These are phyloP conservation scores for Boletus subcaerulescens DNA, from an alignment of 768 basidiomycete species.

Conservation along the genomic window DNA sequence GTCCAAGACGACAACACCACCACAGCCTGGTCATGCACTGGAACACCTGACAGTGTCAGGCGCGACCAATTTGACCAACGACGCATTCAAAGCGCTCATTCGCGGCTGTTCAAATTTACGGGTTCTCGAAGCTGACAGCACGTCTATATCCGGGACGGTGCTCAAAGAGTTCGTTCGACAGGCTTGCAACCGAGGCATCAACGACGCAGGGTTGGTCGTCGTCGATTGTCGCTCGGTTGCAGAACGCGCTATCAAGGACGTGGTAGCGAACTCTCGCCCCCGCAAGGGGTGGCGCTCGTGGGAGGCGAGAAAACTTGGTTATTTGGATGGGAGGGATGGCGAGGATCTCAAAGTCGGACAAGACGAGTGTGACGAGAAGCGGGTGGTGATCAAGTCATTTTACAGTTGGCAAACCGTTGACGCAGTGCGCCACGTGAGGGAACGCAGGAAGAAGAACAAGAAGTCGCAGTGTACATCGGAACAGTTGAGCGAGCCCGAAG, in stretches of 20 bases:
- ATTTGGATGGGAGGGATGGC: slow-evolving; percentile 66
- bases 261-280: slow-evolving; percentile 57
- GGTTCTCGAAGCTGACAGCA: slow-evolving; percentile 77
- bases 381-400: slow-evolving; percentile 80
- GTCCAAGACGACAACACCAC: slow-evolving; percentile 19
- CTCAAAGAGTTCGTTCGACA: slow-evolving; percentile 66
- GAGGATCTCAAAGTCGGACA: slow-evolving; percentile 67
- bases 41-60: slow-evolving; percentile 72
- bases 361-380: slow-evolving; percentile 74
- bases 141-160: slow-evolving; percentile 59
- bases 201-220: slow-evolving; percentile 58
- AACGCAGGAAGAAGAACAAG: slow-evolving; percentile 57
- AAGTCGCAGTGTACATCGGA: slow-evolving; percentile 37
- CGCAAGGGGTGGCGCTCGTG: slow-evolving; percentile 73
- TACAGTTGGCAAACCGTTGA: slow-evolving; percentile 87
- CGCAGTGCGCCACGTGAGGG: slow-evolving; percentile 61
- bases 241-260: slow-evolving; percentile 61
- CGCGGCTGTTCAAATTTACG: slow-evolving; percentile 57
- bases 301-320: slow-evolving; percentile 65
- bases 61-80: slow-evolving; percentile 61
- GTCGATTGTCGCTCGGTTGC: slow-evolving; percentile 74
- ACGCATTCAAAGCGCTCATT: slow-evolving; percentile 62
- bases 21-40: slow-evolving; percentile 60
- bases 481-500: slow-evolving; percentile 32
- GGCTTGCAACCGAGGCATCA: slow-evolving; percentile 43